Evolutionary conservation across 768 basidiomycete species (phyloP), one percentile per base, ranked within the genome.

Genomic region (Lactarius sp.): DNA sequence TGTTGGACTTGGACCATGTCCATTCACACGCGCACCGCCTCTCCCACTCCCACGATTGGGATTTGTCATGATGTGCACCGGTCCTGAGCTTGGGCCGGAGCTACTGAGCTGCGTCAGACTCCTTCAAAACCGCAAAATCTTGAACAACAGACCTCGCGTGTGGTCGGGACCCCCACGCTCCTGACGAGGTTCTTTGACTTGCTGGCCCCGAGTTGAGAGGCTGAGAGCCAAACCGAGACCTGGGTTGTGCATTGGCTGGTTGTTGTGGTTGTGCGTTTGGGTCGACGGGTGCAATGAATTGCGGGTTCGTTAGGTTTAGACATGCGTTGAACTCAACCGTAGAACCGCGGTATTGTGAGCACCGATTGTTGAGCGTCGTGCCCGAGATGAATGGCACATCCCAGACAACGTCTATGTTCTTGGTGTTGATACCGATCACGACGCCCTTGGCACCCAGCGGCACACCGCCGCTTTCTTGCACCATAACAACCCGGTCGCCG

Each of bases 331-430:
- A 93, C 34, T 90, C 83, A 42, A 96, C 88, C 0, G 88, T 89
- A 36, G 88, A 89, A 39, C 97, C 97, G 18, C 95, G 90, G 73
- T 97, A 98, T 64, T 86, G 83, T 0, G 94, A 94, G 75, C 95
- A 97, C 90, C 94, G 80, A 70, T 91, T 92, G 4, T 86, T 85
- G 12, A 98, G 77, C 0, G 91, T 97, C 2, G 83, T 81, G 7
- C 97, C 97, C 22, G 93, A 86, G 85, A 99, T 92, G 76, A 99
- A 98, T 1, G 93, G 82, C 27, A 89, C 87, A 73, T 99, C 97
- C 92, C 97, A 98, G 0, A 96, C 83, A 27, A 98, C 89, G 73
- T 98, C 97, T 83, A 98, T 89, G 4, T 88, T 85, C 71, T 88
- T 90, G 2, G 87, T 76, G 69, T 87, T 92, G 70, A 99, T 75